Base-by-base conservation (phyloP, 2,329 filamentous ascomycete species). In the Alternaria tenuissima region DNA sequence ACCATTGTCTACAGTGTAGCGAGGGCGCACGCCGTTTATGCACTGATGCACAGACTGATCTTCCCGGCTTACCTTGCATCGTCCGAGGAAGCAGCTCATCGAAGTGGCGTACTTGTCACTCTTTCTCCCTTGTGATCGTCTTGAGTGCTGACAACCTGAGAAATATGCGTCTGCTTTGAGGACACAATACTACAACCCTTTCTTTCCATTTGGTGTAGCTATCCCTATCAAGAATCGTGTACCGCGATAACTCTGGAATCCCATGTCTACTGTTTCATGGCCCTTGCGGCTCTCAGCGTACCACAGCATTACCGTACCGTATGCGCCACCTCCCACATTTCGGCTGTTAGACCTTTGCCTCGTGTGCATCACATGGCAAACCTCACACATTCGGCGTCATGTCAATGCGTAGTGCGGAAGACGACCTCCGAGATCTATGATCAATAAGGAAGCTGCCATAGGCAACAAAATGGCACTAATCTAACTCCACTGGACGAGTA, bases 281-380 rank as follows among this genome's bases (percentile, higher is more conserved):
- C 38, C 34, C 34, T 55, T 26, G 53, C 24, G 32, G 34, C 43
- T 16, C 43, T 39, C 30, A n/a, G 28, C 32, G 55, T 55, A 39
- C 30, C 42, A 58, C 39, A 49, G 22, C 44, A 7, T 54, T 48
- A 44, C 51, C 42, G 38, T 14, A 42, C 39, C 18, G 12, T 36
- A 32, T 46, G 51, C 55, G 51, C 59, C 59, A 46, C 46, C 42
- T 59, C 51, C 55, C 55, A 52, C 51, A 55, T 38, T 34, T 49
- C 32, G 55, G 55, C 49, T 48, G 44, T 28, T 34, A 51, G 51
- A 20, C 55, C 22, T 36, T 38, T 41, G 47, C 52, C 59, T 46
- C 55, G 59, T 62, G 59, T 44, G 16, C 32, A 14, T 59, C 55
- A 46, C 55, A 59, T 62, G 59, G 52, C 51, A 55, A 41, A 36